Evolutionary conservation across 345 rosid species (phyloP).

Genomic region (Gossypium herbaceum): DNA sequence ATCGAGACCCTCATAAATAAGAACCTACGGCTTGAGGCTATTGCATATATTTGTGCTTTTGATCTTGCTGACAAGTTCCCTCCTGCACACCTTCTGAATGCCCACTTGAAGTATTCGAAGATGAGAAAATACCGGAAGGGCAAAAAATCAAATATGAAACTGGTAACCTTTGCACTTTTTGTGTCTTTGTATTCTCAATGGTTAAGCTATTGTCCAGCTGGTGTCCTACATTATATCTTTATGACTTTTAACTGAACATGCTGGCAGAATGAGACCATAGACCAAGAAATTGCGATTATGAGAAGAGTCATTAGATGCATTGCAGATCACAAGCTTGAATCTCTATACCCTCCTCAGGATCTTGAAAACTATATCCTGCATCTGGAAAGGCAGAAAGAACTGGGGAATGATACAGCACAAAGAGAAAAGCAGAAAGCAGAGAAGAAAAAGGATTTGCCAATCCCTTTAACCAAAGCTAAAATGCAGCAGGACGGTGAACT

Average conservation of each 20-base stretch:
- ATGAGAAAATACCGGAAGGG: conserved; percentile 2
- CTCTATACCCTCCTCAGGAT: not conserved
- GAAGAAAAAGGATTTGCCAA: not conserved
- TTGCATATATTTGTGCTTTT: conserved; percentile 32
- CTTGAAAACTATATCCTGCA: conserved; percentile 10
- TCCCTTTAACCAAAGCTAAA: not conserved
- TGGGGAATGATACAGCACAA: not conserved
- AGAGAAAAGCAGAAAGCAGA: conserved; percentile 8
- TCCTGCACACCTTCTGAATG: conserved; percentile 25
- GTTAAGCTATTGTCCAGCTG: not conserved
- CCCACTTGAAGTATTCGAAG: conserved; percentile 13
- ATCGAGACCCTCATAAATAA: not conserved
- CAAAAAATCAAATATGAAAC: conserved; percentile 11
- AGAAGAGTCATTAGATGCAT: conserved; percentile 28
- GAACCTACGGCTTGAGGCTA: conserved; percentile 22
- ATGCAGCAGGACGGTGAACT: not conserved
- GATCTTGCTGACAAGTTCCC: conserved; percentile 28
- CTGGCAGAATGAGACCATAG: conserved; percentile 27
- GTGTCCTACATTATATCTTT: not conserved
- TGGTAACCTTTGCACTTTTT: not conserved
- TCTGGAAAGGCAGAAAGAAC: conserved; percentile 19
- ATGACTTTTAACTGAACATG: not conserved
- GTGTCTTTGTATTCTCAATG: no score
- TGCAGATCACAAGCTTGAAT: conserved; percentile 24
- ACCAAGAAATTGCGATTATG: conserved; percentile 20